These are phyloP conservation scores for Eucalyptus paniculata DNA, from an alignment of 345 rosid species.

Conservation along the genomic window DNA sequence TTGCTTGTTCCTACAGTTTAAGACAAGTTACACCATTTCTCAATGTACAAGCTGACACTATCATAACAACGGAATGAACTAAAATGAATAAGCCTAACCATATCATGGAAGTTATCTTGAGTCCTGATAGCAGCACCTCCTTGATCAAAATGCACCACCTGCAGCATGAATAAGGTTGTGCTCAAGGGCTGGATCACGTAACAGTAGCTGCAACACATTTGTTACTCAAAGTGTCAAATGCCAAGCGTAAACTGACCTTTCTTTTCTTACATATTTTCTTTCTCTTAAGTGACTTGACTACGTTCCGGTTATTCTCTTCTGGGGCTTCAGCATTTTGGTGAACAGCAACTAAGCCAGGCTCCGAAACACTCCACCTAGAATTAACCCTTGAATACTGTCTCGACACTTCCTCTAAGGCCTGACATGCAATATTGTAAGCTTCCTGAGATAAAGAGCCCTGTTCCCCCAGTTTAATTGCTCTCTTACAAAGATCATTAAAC, in stretches of 20 bases:
- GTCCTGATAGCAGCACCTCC: neutral
- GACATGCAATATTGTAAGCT: slow-evolving; percentile 20
- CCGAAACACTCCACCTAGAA: slow-evolving; percentile 10
- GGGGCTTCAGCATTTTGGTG: slow-evolving; percentile 9
- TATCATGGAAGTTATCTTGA: slow-evolving; percentile 25
- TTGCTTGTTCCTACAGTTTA: slow-evolving; percentile 20
- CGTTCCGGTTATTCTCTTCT: slow-evolving; percentile 1
- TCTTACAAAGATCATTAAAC: slow-evolving; percentile 27
- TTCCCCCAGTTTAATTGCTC: slow-evolving; percentile 21
- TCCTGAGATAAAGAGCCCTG: slow-evolving; percentile 25
- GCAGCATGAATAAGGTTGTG: neutral
- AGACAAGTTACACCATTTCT: neutral
- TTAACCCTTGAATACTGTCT: slow-evolving; percentile 4
- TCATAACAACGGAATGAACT: neutral
- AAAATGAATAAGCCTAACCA: neutral
- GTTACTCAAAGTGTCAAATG: neutral
- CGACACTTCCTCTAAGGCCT: slow-evolving; percentile 19
- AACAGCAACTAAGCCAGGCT: slow-evolving; percentile 8
- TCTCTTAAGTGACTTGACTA: slow-evolving; percentile 20
- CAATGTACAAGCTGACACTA: neutral
- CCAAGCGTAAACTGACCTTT: slow-evolving; percentile 27
- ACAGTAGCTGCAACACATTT: neutral
- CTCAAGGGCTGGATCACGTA: neutral
- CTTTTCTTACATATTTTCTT: slow-evolving; percentile 37
- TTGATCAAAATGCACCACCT: slow-evolving; percentile 9